Base-by-base conservation (phyloP, 805 yeast species). In the Nakazawaea peltata region DNA sequence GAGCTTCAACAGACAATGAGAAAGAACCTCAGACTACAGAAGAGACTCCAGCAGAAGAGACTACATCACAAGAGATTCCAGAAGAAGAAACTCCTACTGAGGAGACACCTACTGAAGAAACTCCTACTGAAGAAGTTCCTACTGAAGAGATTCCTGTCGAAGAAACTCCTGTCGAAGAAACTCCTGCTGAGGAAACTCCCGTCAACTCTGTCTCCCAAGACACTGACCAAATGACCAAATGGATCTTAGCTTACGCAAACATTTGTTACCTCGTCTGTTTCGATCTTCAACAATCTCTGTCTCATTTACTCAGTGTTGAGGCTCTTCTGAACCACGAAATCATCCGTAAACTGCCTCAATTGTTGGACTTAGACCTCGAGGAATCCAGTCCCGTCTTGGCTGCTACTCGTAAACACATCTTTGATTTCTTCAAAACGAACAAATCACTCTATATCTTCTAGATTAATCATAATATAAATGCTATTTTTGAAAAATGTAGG, bases 361-460 rank as follows among this genome's bases (percentile, higher is more conserved):
- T n/a, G n/a, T n/a, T n/a, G n/a, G n/a, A n/a, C n/a, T n/a, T n/a
- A n/a, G n/a, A n/a, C n/a, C n/a, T n/a, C n/a, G n/a, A n/a, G n/a
- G n/a, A n/a, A n/a, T n/a, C n/a, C n/a, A n/a, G n/a, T n/a, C n/a
- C n/a, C n/a, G n/a, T n/a, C n/a, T n/a, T n/a, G n/a, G n/a, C n/a
- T n/a, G n/a, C n/a, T n/a, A n/a, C n/a, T n/a, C n/a, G 29, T 14
- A 33, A 33, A 22, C 28, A 32, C 16, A 26, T 37, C 8, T 26
- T 28, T 12, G 37, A 37, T 5, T 37, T 29, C 24, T 37, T 28
- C 26, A 37, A 28, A 26, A 30, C 25, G 8, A 37, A 25, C 16
- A 28, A 21, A 26, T 33, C 34, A 9, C 26, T 37, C 16, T 37
- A 32, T 26, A 14, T 33, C 13, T 37, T 37, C 26, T 37, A 28